Base-by-base conservation (phyloP, 345 rosid species). In the Barbarea vulgaris region DNA sequence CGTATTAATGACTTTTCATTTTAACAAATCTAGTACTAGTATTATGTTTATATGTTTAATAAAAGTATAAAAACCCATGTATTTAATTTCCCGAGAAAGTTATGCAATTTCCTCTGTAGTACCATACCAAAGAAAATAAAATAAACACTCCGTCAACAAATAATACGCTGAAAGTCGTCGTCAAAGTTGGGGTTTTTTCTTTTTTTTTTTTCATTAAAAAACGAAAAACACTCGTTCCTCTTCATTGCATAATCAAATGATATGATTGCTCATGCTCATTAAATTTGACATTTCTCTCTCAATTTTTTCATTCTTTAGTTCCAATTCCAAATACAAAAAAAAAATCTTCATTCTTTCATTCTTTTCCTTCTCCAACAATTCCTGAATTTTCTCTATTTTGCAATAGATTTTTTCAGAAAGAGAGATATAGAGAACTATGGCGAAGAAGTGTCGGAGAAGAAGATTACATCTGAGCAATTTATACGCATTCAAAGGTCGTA, bases 401-500 rank as follows among this genome's bases (percentile, higher is more conserved):
- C 12, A 3, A 31, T n/a, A 19, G 8, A 47, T 18, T 33, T 53
- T n/a, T 67, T 69, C 63, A 72, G 69, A 72, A 12, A 53, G 44
- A 71, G 44, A 71, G 22, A 61, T 7, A 64, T 9, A 61, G 7
- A 64, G 14, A 56, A 34, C 1, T 3, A 90, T 89, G 96, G 80
- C 79, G 36, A 61, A 22, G 51, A 61, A 22, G 51, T 41, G 87
- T 52, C 65, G 78, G 24, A 81, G 90, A 80, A 88, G 85, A 76
- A 88, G 81, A 83, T 84, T 85, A 67, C 86, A 77, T 67, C 85
- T 91, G 10, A 77, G 89, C 80, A 83, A 90, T 61, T 81, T 94
- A 51, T 91, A 88, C 80, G 84, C 93, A 33, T 87, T 84, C 58
- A 67, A 84, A 19, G 77, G 88, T 73, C 95, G 98, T 14, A 86